These are phyloP conservation scores for Euclidium syriacum DNA, from an alignment of 345 rosid genomes.

Conservation along the genomic window DNA sequence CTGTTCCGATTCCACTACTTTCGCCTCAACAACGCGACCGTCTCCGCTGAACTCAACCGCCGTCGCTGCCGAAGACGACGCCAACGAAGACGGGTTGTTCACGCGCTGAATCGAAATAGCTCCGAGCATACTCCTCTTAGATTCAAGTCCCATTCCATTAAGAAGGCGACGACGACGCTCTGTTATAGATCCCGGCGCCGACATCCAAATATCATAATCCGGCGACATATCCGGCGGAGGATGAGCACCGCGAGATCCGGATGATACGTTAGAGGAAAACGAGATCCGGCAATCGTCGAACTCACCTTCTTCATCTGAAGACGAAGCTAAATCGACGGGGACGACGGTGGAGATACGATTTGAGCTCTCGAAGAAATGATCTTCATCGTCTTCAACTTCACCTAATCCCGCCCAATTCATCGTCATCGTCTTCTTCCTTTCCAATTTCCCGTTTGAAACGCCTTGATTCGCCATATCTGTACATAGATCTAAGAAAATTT, in stretches of 20 bases:
- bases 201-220: slow-evolving; percentile 79
- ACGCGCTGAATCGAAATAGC: slow-evolving; percentile 30
- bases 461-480: slow-evolving; percentile 13
- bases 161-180: slow-evolving; percentile 70
- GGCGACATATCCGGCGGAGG: slow-evolving; percentile 33
- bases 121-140: slow-evolving; percentile 38
- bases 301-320: slow-evolving; percentile 60
- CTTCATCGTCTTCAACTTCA: slow-evolving; percentile 65
- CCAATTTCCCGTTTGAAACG: slow-evolving; percentile 33
- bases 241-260: slow-evolving; percentile 23
- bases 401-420: slow-evolving; percentile 74
- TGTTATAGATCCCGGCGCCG: slow-evolving; percentile 74
- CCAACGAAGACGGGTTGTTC: no score
- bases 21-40: slow-evolving; percentile 4
- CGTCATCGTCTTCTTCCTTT: slow-evolving; percentile 52
- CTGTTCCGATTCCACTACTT: slow-evolving; percentile 1
- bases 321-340: slow-evolving; percentile 53
- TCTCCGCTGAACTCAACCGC: background rate
- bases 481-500: slow-evolving; percentile 12
- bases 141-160: slow-evolving; percentile 68
- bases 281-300: slow-evolving; percentile 71
- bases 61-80: no score
- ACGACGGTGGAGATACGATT: slow-evolving; percentile 49
- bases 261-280: slow-evolving; percentile 44
- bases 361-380: slow-evolving; percentile 54